phyloP scores from a whole-genome alignment of 176 grass and related monocot species.

The Chloris gayana region DNA sequence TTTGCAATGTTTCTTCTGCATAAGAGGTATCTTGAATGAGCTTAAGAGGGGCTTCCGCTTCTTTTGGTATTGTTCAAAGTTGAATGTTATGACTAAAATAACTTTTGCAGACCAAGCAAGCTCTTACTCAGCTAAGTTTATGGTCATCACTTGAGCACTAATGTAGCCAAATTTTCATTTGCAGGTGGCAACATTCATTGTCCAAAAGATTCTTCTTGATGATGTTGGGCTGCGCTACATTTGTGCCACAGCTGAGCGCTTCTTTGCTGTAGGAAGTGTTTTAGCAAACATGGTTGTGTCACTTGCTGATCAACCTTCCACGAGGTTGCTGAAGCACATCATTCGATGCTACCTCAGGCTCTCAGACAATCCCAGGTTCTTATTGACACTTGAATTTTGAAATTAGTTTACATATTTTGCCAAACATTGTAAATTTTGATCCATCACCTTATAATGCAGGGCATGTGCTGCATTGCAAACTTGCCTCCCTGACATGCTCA shows the following conservation, averaged over 20 bases:
- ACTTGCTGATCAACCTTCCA: constrained; percentile 94
- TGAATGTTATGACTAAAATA: background rate
- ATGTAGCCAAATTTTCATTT: constrained; percentile 21
- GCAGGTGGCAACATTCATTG: constrained; percentile 99
- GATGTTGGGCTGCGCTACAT: constrained; percentile 94
- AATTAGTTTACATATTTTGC: constrained; percentile 10
- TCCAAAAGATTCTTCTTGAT: constrained; percentile 97
- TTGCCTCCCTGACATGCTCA: constrained; percentile 90
- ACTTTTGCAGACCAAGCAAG: background rate
- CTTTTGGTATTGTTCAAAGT: background rate
- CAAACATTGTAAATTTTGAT: background rate
- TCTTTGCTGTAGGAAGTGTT: constrained; percentile 95
- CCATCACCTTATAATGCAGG: constrained; percentile 35
- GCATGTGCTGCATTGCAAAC: constrained; percentile 85
- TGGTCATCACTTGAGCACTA: background rate
- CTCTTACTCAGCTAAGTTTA: background rate
- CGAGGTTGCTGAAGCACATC: constrained; percentile 92
- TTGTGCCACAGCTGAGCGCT: constrained; percentile 88
- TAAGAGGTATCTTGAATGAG: background rate
- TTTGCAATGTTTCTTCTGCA: background rate
- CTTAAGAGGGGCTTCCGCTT: constrained; percentile 8
- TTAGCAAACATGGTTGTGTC: constrained; percentile 95
- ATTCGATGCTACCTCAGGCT: constrained; percentile 96
- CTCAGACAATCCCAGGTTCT: constrained; percentile 91
- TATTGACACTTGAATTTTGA: constrained; percentile 19